These are phyloP conservation scores for Phalaenopsis hybrid DNA, from an alignment of 116 monocot genomes.

Conservation along the genomic window DNA sequence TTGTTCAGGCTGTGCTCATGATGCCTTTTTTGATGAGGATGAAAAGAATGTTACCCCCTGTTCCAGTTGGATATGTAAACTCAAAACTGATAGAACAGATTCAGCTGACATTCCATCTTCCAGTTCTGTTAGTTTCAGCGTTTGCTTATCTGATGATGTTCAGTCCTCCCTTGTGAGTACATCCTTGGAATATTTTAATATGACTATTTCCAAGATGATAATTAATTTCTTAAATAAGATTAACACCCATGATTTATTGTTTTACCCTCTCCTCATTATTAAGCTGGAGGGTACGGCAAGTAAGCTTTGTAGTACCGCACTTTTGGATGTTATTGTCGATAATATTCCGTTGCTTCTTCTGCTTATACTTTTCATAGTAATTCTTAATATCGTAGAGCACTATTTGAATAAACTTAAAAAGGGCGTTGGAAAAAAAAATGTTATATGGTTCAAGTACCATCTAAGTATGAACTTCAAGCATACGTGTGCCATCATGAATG, in stretches of 20 bases:
- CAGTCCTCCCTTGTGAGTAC: constrained; percentile 18
- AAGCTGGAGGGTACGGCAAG: not conserved
- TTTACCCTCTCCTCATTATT: not conserved
- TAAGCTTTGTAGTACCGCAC: not conserved
- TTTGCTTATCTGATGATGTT: constrained; percentile 10
- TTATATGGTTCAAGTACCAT: not conserved
- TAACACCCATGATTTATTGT: not conserved
- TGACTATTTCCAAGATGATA: not conserved
- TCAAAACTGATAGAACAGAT: constrained; percentile 10
- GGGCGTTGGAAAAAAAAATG: not conserved
- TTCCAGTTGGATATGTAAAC: not conserved
- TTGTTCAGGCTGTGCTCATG: not conserved
- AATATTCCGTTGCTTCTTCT: not conserved
- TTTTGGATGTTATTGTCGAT: not conserved
- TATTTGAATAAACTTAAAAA: not conserved
- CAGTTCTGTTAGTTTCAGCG: not conserved
- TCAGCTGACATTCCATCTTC: not conserved
- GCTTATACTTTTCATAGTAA: not conserved
- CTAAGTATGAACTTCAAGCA: not conserved
- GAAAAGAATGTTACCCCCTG: not conserved
- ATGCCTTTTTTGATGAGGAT: constrained; percentile 3
- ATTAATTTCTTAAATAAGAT: not conserved
- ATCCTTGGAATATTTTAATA: not conserved
- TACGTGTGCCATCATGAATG: not conserved
- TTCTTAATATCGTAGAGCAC: not conserved